Conservation (phyloP, 2,329 filamentous ascomycete genomes). For the Alternaria arbusti region DNA sequence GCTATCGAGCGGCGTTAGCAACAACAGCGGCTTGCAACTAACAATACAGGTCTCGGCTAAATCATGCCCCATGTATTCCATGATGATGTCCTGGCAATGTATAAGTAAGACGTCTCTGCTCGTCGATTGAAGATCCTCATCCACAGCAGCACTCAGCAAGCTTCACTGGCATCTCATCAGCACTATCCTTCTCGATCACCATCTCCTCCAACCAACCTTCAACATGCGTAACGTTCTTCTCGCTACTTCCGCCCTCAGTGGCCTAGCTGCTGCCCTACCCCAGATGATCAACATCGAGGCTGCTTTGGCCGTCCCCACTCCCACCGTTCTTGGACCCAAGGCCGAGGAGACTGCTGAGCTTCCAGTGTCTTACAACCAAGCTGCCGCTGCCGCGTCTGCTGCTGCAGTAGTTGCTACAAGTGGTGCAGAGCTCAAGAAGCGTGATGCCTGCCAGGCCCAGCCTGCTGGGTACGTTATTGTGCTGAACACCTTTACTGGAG, state of each 20-base stretch:
- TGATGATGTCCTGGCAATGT: not conserved
- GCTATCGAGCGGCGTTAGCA: not conserved
- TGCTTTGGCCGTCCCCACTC: conserved; percentile 40
- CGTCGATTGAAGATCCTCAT: conserved; percentile 15
- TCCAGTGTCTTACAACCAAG: not conserved
- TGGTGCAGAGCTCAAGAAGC: conserved; percentile 17
- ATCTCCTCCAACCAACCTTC: conserved; percentile 9
- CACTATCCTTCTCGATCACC: conserved; percentile 9
- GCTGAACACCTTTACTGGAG: not conserved
- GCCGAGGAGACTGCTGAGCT: conserved; percentile 15
- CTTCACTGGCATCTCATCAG: conserved; percentile 5
- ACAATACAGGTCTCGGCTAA: conserved; percentile 1
- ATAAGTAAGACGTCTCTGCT: conserved; percentile 22
- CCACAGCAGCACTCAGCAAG: conserved; percentile 10
- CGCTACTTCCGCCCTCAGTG: conserved; percentile 17
- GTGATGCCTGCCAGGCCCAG: conserved; percentile 16
- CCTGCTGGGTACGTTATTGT: conserved; percentile 21
- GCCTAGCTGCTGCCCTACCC: conserved; percentile 29
- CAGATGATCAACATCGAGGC: conserved; percentile 48
- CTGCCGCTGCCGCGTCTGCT: conserved; percentile 12
- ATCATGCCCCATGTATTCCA: conserved; percentile 1
- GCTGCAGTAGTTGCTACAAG: conserved; percentile 12
- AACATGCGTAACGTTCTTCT: conserved; percentile 33
- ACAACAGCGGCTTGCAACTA: conserved; percentile 11
- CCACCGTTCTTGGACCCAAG: conserved; percentile 34